Evolutionary conservation across 2,329 filamentous ascomycete species (phyloP), one percentile per base, ranked within the genome.

Genomic region (Cryphonectria naterciae): DNA sequence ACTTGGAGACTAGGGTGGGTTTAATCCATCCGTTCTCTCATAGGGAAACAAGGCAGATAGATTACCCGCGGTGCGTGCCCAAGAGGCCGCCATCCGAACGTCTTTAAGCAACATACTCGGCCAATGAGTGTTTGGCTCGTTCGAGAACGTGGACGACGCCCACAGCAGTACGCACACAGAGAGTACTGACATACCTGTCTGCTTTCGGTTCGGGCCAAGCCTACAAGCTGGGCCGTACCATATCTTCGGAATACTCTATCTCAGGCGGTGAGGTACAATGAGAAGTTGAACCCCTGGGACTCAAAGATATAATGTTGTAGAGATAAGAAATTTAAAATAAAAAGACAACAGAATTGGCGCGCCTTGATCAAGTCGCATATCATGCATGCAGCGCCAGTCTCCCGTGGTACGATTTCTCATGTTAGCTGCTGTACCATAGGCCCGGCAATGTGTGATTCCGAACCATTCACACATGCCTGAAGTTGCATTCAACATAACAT

Each of bases 381-480:
- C 54, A 46, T 60, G 65, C 65, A 60, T 37, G 54, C 39, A 25
- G 65, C 52, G 25, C 49, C 41, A 43, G 25, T 28, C 19, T n/a
- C 65, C 65, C 37, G 22, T 56, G 35, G 56, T 15, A 25, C 19
- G 28, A n/a, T 43, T 37, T 25, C 65, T 43, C 35, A 11, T 52
- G 19, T 35, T 54, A 25, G 46, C 35, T 49, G 43, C 35, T 49
- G 25, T n/a, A 41, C 19, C 56, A 60, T 17, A 60, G 28, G 56
- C 13, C 13, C 32, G 58, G 35, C 35, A 61, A 11, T 37, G 13
- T 61, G 19, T 39, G 35, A 39, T 25, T 37, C 35, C 54, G 49
- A 25, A 10, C 19, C 11, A 32, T 58, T 56, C n/a, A 19, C 28
- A 67, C n/a, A 58, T 28, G 17, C 19, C 11, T 39, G 8, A 13